Percentiles rank a stretch among this genome's conserved stretches.
These are phyloP conservation scores for Ophiostoma fasciatum DNA, from an alignment of 2,329 filamentous ascomycete genomes.

Conservation along the genomic window DNA sequence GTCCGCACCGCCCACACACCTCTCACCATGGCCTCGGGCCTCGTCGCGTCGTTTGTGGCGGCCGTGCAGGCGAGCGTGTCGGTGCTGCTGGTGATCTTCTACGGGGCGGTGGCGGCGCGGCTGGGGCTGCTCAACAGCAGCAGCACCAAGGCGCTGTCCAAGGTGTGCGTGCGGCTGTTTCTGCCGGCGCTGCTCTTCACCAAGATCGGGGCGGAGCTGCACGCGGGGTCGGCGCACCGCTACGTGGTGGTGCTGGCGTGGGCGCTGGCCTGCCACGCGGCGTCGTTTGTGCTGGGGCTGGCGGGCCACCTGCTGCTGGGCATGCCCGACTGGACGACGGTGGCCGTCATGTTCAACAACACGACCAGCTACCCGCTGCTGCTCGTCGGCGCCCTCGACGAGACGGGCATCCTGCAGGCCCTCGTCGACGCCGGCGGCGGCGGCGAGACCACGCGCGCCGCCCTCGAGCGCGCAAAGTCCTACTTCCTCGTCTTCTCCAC, in stretches of 20 bases:
- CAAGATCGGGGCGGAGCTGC: constrained; percentile 28
- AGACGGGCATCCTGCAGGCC: constrained; percentile 39
- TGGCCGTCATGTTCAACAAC: constrained; percentile 34
- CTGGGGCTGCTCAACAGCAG: constrained; percentile 22
- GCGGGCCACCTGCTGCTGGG: constrained; percentile 21
- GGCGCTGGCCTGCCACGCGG: constrained; percentile 24
- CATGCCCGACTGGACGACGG: constrained; percentile 30
- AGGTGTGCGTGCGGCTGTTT: constrained; percentile 31
- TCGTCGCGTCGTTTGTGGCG: constrained; percentile 25
- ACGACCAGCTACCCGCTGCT: constrained; percentile 31
- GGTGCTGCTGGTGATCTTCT: constrained; percentile 30
- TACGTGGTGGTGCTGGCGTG: constrained; percentile 27
- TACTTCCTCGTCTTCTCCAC: constrained; percentile 54
- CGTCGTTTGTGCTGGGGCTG: constrained; percentile 26
- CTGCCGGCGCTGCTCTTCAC: constrained; percentile 30
- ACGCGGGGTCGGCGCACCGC: constrained; percentile 19
- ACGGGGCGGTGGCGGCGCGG: constrained; percentile 26
- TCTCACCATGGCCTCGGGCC: constrained; percentile 14
- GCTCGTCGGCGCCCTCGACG: constrained; percentile 25
- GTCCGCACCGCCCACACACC: too few species aligned
- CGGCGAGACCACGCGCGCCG: constrained; percentile 26
- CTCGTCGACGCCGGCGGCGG: constrained; percentile 23
- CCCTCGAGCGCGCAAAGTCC: constrained; percentile 44
- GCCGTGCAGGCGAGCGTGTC: constrained; percentile 32
- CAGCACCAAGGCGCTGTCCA: constrained; percentile 27